Evolutionary conservation across 192 early-diverging fungal genomes (phyloP).

Genomic region (Dispira simplex): DNA sequence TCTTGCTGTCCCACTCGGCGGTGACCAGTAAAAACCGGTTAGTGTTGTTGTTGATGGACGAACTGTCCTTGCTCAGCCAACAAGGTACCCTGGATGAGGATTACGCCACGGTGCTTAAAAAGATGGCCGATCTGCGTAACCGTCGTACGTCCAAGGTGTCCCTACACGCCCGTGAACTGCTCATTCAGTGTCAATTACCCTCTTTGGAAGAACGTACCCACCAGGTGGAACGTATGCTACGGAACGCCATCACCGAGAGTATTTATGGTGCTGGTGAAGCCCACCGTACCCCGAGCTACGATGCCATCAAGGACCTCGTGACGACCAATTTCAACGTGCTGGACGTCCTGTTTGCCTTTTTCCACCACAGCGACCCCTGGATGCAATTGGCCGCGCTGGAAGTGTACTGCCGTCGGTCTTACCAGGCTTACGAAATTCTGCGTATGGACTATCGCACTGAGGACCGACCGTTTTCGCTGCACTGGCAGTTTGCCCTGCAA

Average conservation of each 20-base stretch:
- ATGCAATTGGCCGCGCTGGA: conserved; percentile 79
- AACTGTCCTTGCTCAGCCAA: conserved; percentile 45
- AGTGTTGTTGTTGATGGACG: conserved; percentile 61
- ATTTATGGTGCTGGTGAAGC: conserved; percentile 62
- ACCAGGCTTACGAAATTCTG: conserved; percentile 91
- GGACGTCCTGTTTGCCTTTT: conserved; percentile 87
- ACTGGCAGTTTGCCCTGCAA: conserved; percentile 64
- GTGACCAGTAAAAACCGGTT: conserved; percentile 63
- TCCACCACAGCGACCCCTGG: conserved; percentile 69
- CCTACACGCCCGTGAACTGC: conserved; percentile 85
- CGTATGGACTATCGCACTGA: conserved; percentile 58
- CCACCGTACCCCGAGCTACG: conserved; percentile 56
- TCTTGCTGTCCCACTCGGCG: conserved; percentile 74
- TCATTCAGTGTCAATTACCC: conserved; percentile 87
- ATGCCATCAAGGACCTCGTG: conserved; percentile 68
- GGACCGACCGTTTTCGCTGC: conserved; percentile 42
- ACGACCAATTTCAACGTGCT: conserved; percentile 91
- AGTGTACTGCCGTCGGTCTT: conserved; percentile 92
- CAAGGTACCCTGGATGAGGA: conserved; percentile 44
- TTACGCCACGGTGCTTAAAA: conserved; percentile 65
- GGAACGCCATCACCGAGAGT: conserved; percentile 53
- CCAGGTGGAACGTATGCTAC: conserved; percentile 75
- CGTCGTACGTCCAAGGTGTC: conserved; percentile 73
- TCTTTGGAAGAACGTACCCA: conserved; percentile 74
- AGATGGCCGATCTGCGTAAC: conserved; percentile 59